Evolutionary conservation across 805 yeast species (phyloP), one percentile per base, ranked within the genome.

Genomic region (Pichia insulana): DNA sequence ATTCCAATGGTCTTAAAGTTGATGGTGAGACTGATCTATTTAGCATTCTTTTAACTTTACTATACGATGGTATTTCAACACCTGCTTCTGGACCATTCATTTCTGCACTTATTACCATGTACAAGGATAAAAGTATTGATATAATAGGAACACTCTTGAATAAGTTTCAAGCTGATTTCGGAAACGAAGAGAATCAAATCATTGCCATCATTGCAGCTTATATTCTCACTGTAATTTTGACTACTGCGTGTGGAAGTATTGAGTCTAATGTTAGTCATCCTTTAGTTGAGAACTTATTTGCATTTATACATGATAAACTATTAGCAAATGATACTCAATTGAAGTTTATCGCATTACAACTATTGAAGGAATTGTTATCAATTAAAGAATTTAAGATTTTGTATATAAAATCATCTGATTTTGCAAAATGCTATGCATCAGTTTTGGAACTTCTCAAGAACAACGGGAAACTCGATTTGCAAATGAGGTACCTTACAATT

Each of bases 401-500:
- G 19, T 80, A 73, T 57, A 75, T 78, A 75, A 46, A 54, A 11
- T 50, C 58, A 26, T 70, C 71, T 42, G 49, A 57, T 4, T 37
- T 37, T 8, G 17, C 32, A n/a, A 7, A 7, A 3, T 65, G 64
- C 40, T 59, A 79, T 37, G 79, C 80, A 8, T 65, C 71, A 1
- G 54, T 82, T 30, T 62, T 76, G 45, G 62, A 60, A 43, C 66
- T 76, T 36, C 63, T 80, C 50, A 59, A 58, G 43, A 63, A 65
- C 39, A 62, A 66, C 8, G 25, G 25, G 35, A 55, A 63, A 30
- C 61, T 73, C 31, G 80, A 78, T 45, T 71, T 89, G 47, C 98
- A 92, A 67, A 73, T 87, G 52, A 88, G 83, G 60, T 92, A 92
- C 65, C 76, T 84, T 54, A 70, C 81, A 6, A 71, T 90, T 49